Conservation (phyloP, 805 yeast species). For the Metschnikowia lochheadii region DNA sequence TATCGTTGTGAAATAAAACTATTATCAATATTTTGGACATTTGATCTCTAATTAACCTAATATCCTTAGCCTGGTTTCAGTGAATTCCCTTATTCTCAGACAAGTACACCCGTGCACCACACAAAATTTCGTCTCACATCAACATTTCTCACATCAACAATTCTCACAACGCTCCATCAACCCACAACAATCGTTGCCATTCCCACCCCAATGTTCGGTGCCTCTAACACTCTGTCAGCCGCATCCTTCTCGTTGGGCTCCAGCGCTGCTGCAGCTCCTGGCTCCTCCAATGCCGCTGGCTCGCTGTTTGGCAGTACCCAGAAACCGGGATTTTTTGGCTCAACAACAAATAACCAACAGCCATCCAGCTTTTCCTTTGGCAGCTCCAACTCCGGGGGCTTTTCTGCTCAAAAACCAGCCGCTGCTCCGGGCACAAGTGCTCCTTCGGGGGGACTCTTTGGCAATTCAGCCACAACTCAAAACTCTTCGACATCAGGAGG, state of each 20-base stretch:
- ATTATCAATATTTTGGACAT: no score
- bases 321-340: slow-evolving; percentile 14
- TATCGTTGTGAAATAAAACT: no score
- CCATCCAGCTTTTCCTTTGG: not conserved
- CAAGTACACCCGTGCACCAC: slow-evolving; percentile 3
- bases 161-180: slow-evolving; percentile 2
- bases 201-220: slow-evolving; percentile 13
- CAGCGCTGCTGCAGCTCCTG: slow-evolving; percentile 2
- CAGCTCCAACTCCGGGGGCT: slow-evolving; percentile 6
- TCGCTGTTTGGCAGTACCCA: slow-evolving; percentile 11
- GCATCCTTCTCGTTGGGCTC: slow-evolving; percentile 11
- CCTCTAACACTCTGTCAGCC: slow-evolving; percentile 7
- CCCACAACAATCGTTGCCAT: not conserved
- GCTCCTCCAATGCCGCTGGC: slow-evolving; percentile 8
- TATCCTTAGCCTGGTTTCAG: not conserved
- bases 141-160: slow-evolving; percentile 1
- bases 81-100: not conserved
- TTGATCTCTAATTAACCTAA: no score
- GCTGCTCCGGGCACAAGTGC: slow-evolving; percentile 3
- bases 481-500: slow-evolving; percentile 13
- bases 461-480: slow-evolving; percentile 5
- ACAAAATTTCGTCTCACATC: slow-evolving; percentile 6
- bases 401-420: slow-evolving; percentile 13
- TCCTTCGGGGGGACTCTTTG: slow-evolving; percentile 10
- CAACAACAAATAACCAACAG: not conserved